Base-by-base conservation (phyloP, 2,329 filamentous ascomycete genomes). In the Fusarium sp. region DNA sequence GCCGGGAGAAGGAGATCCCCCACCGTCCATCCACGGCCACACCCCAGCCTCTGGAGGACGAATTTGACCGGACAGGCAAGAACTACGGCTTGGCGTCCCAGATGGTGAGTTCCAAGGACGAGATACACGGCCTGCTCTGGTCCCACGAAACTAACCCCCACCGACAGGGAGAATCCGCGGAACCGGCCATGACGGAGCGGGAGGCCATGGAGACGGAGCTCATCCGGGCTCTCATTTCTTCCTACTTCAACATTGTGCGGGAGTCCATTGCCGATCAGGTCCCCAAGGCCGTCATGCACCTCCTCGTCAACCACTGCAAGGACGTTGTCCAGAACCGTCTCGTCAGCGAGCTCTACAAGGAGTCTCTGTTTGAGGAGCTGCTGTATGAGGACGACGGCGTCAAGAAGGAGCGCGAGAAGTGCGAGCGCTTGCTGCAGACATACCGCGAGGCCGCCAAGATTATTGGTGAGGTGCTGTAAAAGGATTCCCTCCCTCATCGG, bases 211-310 rank as follows among this genome's bases (percentile, higher is more conserved):
- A 99, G 85, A 98, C 97, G 11, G 97, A 99, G 84, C 91, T 99
- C 45, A 99, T 99, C 82, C 93, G 96, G 56, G 94, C 95, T 56
- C 90, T 99, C 66, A 99, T 99, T 82, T 97, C 94, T 35, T 98
- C 95, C 1, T 99, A 99, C 87, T 99, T 99, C 88, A 97, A 98
- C 83, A 99, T 99, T 80, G 97, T 99, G 56, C 94, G 97, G 73
- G 97, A 99, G 85, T 96, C 95, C n/a, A 98, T 98, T 79, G 96
- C 96, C 52, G 97, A 99, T 82, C 96, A 98, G 85, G 97, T 99
- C 13, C 97, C 97, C 76, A 99, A 99, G 86, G 97, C 97, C 6
- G 93, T 99, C 77, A 99, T 99, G 97, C 97, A 99, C 83, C 90
- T 99, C 56, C 90, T 99, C 37, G 97, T 99, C 81, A 99, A 99